Evolutionary conservation across 805 yeast genomes (phyloP).

Genomic region (Saccharomycopsis fodiens): DNA sequence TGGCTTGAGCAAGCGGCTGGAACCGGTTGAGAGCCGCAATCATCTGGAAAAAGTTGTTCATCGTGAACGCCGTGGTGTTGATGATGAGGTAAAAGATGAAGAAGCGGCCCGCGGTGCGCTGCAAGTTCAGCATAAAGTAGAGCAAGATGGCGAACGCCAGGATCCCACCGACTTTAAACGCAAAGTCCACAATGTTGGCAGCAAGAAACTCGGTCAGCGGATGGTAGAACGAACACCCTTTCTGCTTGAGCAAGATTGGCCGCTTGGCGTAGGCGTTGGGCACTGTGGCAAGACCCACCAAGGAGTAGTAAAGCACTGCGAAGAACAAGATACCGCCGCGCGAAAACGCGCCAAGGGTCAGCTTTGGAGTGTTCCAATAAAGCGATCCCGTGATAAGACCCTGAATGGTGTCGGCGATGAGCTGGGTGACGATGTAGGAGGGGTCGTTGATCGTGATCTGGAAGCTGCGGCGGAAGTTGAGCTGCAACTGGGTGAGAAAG

Average conservation of each 20-base stretch:
- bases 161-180: constrained; percentile 37
- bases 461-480: constrained; percentile 39
- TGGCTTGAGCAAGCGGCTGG: constrained; percentile 49
- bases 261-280: constrained; percentile 39
- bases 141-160: constrained; percentile 34
- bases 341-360: constrained; percentile 42
- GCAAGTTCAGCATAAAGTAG: constrained; percentile 47
- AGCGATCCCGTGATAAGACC: constrained; percentile 42
- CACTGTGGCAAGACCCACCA: constrained; percentile 52
- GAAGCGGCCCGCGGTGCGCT: constrained; percentile 45
- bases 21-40: constrained; percentile 45
- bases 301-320: constrained; percentile 46
- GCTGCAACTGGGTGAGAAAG: constrained; percentile 37
- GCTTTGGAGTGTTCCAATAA: constrained; percentile 36
- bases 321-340: constrained; percentile 49
- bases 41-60: constrained; percentile 44
- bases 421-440: constrained; percentile 33
- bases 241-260: constrained; percentile 55
- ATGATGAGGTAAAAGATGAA: constrained; percentile 41
- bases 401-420: constrained; percentile 34
- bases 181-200: constrained; percentile 45
- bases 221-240: constrained; percentile 51
- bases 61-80: constrained; percentile 40
- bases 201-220: constrained; percentile 61
- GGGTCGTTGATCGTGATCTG: constrained; percentile 38